These are phyloP conservation scores for Pyrenochaeta sp. DNA, from an alignment of 2,329 filamentous ascomycete species.

Conservation along the genomic window DNA sequence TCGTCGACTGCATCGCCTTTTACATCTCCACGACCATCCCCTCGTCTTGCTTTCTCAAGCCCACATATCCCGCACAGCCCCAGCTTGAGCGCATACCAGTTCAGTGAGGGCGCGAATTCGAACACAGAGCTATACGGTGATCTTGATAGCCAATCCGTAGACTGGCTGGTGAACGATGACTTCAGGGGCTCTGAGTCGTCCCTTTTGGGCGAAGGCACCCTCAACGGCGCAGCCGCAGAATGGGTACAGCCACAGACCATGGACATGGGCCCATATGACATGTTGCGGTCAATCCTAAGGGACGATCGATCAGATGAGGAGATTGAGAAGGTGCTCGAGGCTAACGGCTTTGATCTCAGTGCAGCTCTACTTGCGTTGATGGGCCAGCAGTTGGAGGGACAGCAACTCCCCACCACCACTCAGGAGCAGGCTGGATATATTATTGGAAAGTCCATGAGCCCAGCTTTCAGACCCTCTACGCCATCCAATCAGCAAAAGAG, in stretches of 20 bases:
- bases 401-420: conserved; percentile 56
- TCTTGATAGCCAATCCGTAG: conserved; percentile 91
- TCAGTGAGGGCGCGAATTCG: conserved; percentile 77
- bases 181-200: conserved; percentile 77
- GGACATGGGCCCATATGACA: conserved; percentile 98
- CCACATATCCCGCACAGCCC: conserved; percentile 94
- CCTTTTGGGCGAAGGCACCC: conserved; percentile 70
- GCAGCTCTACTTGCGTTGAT: conserved; percentile 91
- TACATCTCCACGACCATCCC: conserved; percentile 90
- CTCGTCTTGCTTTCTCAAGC: conserved; percentile 86
- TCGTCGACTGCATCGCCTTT: conserved; percentile 84
- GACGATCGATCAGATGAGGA: conserved; percentile 91
- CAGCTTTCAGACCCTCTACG: conserved; percentile 75
- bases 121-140: conserved; percentile 89
- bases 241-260: conserved; percentile 73
- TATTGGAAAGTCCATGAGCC: conserved; percentile 88
- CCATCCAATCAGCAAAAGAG: conserved; percentile 80
- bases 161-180: conserved; percentile 93
- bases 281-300: conserved; percentile 92
- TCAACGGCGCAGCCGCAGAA: conserved; percentile 84
- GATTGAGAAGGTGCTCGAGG: conserved; percentile 87
- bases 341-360: conserved; percentile 91
- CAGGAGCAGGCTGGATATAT: conserved; percentile 72
- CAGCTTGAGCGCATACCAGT: conserved; percentile 93
- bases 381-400: conserved; percentile 69